Conservation (phyloP, 805 yeast genomes). For the Monosporozyma unispora region DNA sequence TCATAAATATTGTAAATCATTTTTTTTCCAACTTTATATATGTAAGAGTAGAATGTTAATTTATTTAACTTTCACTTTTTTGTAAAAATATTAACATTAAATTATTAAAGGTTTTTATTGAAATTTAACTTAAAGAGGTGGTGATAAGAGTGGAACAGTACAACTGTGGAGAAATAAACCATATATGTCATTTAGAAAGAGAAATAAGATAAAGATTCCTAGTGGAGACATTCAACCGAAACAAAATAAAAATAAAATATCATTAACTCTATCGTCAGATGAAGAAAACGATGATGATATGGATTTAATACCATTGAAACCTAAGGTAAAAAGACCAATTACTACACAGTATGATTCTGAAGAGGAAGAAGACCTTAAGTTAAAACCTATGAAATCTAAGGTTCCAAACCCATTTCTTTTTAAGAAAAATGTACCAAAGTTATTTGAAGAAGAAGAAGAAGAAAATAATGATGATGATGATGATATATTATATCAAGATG, state of each 20-base stretch:
- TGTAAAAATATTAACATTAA: not conserved
- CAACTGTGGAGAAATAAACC: too few relatives aligned
- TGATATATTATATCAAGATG: not conserved
- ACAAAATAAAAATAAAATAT: not conserved
- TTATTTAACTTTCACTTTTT: not conserved
- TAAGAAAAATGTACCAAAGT: not conserved
- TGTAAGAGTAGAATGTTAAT: not conserved
- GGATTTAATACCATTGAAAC: not conserved
- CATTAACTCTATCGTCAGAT: not conserved
- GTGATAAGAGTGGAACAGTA: not conserved
- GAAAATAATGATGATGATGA: not conserved
- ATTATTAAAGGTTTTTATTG: not conserved
- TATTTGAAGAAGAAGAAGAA: not conserved
- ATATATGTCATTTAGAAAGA: slow-evolving; percentile 2
- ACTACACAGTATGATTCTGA: not conserved
- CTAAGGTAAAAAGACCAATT: not conserved
- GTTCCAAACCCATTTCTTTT: not conserved
- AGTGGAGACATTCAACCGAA: not conserved
- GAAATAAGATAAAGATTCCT: slow-evolving; percentile 8
- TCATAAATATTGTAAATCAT: too few relatives aligned
- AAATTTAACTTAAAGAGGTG: not conserved
- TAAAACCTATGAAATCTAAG: not conserved
- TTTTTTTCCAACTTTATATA: too few relatives aligned
- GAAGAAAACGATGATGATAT: slow-evolving; percentile 2
- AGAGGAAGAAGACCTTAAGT: slow-evolving; percentile 1